phyloP scores from a whole-genome alignment of 1,284 basidiomycete species.

The Athelia sp. region DNA sequence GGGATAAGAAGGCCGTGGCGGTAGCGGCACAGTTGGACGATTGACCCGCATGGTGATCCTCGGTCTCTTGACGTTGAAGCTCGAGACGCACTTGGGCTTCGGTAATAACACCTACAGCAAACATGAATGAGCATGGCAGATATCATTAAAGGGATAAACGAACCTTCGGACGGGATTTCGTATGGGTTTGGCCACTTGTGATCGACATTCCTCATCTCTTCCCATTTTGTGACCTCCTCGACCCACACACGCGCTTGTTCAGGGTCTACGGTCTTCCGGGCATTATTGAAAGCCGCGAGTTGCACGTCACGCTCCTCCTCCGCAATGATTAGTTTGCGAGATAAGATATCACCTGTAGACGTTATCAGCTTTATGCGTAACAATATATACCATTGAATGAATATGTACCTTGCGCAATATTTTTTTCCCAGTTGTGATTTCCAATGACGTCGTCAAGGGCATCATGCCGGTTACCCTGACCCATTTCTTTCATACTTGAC shows the following conservation, averaged over 20 bases:
- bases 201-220: no score
- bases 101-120: neutral
- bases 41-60: neutral
- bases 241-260: constrained; percentile 11
- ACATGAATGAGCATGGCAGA: no score
- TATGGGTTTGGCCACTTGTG: constrained; percentile 15
- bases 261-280: neutral
- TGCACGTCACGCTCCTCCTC: constrained; percentile 3
- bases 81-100: constrained; percentile 8
- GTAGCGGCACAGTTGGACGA: constrained; percentile 2
- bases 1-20: constrained; percentile 6
- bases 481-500: constrained; percentile 25
- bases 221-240: constrained; percentile 16
- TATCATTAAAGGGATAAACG: no score
- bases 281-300: constrained; percentile 5
- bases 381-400: no score
- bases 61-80: constrained; percentile 11
- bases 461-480: constrained; percentile 23
- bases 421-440: constrained; percentile 25
- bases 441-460: constrained; percentile 26
- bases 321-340: neutral
- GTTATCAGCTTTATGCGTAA: constrained; percentile 8
- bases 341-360: constrained; percentile 5
- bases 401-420: neutral
- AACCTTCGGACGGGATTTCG: constrained; percentile 3